Conservation (phyloP, 345 rosid genomes). For the Camelina sativa region DNA sequence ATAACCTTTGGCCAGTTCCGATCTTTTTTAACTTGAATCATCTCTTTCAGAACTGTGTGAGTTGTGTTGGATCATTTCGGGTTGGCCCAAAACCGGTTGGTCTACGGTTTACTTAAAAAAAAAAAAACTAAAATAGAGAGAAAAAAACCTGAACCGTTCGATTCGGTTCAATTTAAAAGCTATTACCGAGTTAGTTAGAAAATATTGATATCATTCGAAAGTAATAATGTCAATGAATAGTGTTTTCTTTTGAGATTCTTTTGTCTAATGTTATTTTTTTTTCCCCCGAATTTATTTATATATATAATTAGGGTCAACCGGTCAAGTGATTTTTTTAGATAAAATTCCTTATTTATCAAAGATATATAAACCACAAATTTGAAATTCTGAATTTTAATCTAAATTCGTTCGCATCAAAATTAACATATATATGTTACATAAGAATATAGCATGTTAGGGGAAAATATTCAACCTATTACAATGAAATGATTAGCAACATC, state of each 20-base stretch:
- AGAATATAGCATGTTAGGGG: not conserved
- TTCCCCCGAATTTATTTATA: not conserved
- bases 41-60: slow-evolving; percentile 21
- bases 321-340: no score
- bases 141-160: not conserved
- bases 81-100: not conserved
- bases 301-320: no score
- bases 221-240: no score
- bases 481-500: not conserved
- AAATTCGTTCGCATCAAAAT: not conserved
- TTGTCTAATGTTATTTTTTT: no score
- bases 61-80: slow-evolving; percentile 11
- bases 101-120: not conserved
- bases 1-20: slow-evolving; percentile 12
- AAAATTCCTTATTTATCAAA: not conserved
- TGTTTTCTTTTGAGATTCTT: no score
- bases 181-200: not conserved
- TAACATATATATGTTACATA: not conserved
- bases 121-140: no score
- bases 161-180: not conserved
- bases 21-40: slow-evolving; percentile 10
- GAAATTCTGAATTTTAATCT: not conserved
- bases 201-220: no score
- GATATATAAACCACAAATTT: not conserved
- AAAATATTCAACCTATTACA: no score